phyloP scores from a whole-genome alignment of 768 basidiomycete genomes.

The Pleurotus tuoliensis region DNA sequence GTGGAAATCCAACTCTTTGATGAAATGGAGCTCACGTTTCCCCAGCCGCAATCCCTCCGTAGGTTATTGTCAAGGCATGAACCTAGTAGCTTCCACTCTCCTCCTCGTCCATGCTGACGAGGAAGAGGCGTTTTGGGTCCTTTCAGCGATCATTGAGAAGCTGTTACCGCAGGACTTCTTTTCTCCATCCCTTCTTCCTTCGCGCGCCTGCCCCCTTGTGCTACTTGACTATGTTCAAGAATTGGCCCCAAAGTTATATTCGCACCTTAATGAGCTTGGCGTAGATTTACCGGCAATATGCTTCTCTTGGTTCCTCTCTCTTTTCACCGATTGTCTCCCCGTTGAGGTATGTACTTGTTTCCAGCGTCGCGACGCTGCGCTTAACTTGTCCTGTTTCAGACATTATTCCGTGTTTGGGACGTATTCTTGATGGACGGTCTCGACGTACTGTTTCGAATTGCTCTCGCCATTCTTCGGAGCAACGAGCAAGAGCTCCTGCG shows the following conservation, averaged over 20 bases:
- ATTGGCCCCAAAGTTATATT: constrained; percentile 65
- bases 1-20: constrained; percentile 20
- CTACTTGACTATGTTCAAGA: constrained; percentile 85
- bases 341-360: constrained; percentile 64
- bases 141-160: constrained; percentile 82
- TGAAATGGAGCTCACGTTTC: background rate
- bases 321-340: constrained; percentile 95
- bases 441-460: constrained; percentile 88
- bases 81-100: constrained; percentile 91
- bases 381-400: constrained; percentile 40
- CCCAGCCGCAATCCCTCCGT: constrained; percentile 84
- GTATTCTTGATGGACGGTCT: constrained; percentile 91
- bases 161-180: constrained; percentile 93
- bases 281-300: constrained; percentile 93
- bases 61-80: constrained; percentile 96
- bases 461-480: constrained; percentile 78
- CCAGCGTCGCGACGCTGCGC: background rate
- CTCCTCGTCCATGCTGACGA: constrained; percentile 91
- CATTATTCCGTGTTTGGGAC: constrained; percentile 95
- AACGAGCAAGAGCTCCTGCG: constrained; percentile 82
- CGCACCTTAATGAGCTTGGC: constrained; percentile 73
- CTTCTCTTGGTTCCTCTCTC: constrained; percentile 96
- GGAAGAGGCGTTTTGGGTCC: constrained; percentile 96
- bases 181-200: constrained; percentile 86
- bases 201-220: constrained; percentile 90